These are phyloP conservation scores for Diaporthe velutina DNA, from an alignment of 2,329 filamentous ascomycete species.

Conservation along the genomic window DNA sequence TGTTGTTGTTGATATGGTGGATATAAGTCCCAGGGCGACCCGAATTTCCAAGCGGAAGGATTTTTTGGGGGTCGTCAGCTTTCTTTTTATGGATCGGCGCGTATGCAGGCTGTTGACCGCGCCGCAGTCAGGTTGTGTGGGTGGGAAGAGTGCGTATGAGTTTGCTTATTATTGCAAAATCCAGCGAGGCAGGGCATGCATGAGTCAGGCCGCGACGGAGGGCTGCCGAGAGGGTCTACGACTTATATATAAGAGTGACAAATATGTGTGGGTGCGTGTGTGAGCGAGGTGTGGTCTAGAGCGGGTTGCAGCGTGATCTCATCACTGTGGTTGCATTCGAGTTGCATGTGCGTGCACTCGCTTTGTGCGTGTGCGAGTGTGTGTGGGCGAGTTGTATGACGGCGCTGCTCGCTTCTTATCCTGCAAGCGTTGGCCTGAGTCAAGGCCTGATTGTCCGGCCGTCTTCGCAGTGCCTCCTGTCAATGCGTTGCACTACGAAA, in stretches of 20 bases:
- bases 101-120: conserved; percentile 29
- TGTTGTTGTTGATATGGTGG: neutral
- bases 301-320: conserved; percentile 32
- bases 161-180: conserved; percentile 25
- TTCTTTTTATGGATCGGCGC: conserved; percentile 40
- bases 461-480: conserved; percentile 15
- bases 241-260: conserved; percentile 29
- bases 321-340: conserved; percentile 13
- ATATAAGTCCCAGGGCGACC: conserved; percentile 22
- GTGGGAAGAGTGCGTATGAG: conserved; percentile 28
- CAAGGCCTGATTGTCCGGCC: conserved; percentile 9
- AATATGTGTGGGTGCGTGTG: neutral
- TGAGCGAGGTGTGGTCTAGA: conserved; percentile 17
- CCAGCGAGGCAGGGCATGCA: conserved; percentile 33
- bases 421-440: conserved; percentile 27
- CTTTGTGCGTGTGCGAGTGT: conserved; percentile 22
- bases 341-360: conserved; percentile 24
- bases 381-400: conserved; percentile 20
- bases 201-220: conserved; percentile 35
- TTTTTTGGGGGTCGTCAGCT: conserved; percentile 25
- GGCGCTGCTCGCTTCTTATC: conserved; percentile 2
- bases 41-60: conserved; percentile 8
- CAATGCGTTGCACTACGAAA: conserved; percentile 19
- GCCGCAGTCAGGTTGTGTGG: conserved; percentile 34
- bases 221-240: neutral